These are phyloP conservation scores for Penicillium sp. DNA, from an alignment of 2,329 filamentous ascomycete species.

Conservation along the genomic window DNA sequence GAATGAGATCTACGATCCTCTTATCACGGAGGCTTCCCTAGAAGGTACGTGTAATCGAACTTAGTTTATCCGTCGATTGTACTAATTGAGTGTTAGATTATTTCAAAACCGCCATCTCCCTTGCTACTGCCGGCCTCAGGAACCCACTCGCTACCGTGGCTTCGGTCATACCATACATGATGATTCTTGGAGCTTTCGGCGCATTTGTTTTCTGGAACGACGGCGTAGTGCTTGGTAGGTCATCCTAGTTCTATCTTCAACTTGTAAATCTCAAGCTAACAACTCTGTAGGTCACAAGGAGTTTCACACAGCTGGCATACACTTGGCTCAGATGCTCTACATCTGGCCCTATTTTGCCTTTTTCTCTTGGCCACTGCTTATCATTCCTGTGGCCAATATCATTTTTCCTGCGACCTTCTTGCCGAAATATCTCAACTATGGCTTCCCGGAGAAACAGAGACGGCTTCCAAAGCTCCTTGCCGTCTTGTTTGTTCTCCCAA, in stretches of 20 bases:
- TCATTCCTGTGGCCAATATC: conserved; percentile 54
- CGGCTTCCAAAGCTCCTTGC: conserved; percentile 43
- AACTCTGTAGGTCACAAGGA: conserved; percentile 74
- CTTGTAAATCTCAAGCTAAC: not conserved
- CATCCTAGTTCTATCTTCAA: not conserved
- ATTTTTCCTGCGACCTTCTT: conserved; percentile 35
- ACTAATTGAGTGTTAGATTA: conserved; percentile 45
- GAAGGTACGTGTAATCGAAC: conserved; percentile 42
- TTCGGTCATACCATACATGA: conserved; percentile 54
- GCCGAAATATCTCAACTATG: conserved; percentile 36
- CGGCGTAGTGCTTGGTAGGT: conserved; percentile 80
- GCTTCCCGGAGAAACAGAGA: conserved; percentile 32
- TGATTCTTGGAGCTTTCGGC: conserved; percentile 67
- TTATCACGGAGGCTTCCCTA: conserved; percentile 49
- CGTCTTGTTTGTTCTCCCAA: conserved; percentile 34
- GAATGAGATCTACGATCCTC: conserved; percentile 52
- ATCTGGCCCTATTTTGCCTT: conserved; percentile 88
- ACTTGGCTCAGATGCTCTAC: conserved; percentile 91
- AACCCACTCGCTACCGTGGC: conserved; percentile 43
- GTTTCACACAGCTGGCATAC: conserved; percentile 86
- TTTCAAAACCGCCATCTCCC: conserved; percentile 59
- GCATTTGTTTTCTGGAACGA: conserved; percentile 84
- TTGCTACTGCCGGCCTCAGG: conserved; percentile 58
- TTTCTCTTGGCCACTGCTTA: conserved; percentile 79
- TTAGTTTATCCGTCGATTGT: not conserved